Evolutionary conservation across 805 yeast species (phyloP), one percentile per base, ranked within the genome.

Genomic region (Pichia insulana): DNA sequence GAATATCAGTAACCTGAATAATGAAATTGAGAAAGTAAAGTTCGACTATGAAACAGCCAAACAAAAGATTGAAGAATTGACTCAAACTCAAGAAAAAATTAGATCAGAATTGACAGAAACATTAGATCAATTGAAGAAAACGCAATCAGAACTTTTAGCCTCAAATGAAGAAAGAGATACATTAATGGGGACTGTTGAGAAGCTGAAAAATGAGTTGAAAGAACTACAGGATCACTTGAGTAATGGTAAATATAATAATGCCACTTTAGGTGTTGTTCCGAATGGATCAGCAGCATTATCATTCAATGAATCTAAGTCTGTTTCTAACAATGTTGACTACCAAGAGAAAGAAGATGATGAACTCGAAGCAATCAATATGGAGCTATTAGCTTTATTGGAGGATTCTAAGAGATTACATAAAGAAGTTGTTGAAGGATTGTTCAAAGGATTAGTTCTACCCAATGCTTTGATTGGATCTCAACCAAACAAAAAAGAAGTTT

Each of bases 361-460:
- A n/a, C 62, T 80, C 46, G 82, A 80, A 47, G 83, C 79, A 40
- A 82, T 84, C 49, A 81, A 82, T 53, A 86, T 76, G 54, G 92
- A 85, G 58, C 65, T 84, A 43, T 83, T 76, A 73, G 71, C 74
- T 52, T 68, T 81, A 53, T 68, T 84, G 46, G 78, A 83, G 55
- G 84, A 84, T 52, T 77, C 92, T 3, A 75, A 76, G 45, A 69
- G 74, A 40, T 67, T 90, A 49, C 90, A 85, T 59, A 72, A 76
- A 46, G 97, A 90, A 62, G 83, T 87, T 39, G 82, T 88, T 26
- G 89, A 83, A 52, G 95, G 95, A 6, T 69, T 92, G 47, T 70
- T 92, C 57, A 83, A 79, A 67, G 89, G 87, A 10, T 71, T 90
- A 62, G 83, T 78, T 63, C 78, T 89, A 41, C 97, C 97, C 36